Evolutionary conservation across 345 rosid genomes (phyloP).

Genomic region (Melaleuca quinquenervia): DNA sequence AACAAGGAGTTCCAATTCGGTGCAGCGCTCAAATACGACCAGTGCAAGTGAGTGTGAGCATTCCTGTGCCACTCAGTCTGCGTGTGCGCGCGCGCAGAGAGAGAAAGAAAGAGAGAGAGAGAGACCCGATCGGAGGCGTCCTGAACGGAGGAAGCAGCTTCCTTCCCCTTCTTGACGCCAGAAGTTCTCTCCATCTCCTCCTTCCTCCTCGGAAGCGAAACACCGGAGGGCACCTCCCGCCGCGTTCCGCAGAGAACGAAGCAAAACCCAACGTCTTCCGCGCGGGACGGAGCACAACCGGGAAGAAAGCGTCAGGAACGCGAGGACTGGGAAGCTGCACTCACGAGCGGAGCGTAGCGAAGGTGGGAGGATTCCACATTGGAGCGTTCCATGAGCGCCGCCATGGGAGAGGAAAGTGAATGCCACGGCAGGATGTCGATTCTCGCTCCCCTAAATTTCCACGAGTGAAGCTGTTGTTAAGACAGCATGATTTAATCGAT

Average conservation of each 20-base stretch:
- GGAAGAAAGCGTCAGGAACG: not conserved
- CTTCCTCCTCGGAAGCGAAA: not conserved
- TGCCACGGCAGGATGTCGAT: not conserved
- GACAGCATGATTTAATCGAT: not conserved
- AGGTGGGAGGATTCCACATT: not conserved
- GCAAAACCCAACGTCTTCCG: not conserved
- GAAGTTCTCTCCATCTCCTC: conserved; percentile 62
- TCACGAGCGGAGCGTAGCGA: not conserved
- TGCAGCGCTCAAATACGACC: not conserved
- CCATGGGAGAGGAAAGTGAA: not conserved
- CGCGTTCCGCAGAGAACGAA: not conserved
- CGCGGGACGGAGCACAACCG: not conserved
- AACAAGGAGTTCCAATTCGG: not conserved
- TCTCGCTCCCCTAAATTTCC: not conserved
- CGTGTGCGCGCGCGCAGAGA: no score
- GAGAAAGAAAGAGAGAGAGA: not conserved
- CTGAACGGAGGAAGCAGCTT: conserved; percentile 66
- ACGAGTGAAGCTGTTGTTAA: not conserved
- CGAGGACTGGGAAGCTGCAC: not conserved
- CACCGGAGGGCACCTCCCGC: not conserved
- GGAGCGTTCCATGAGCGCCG: not conserved
- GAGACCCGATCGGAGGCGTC: conserved; percentile 88
- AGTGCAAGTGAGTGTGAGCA: not conserved
- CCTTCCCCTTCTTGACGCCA: conserved; percentile 74
- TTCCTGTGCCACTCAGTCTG: not conserved